These are phyloP conservation scores for Ilyonectria robusta DNA, from an alignment of 2,329 filamentous ascomycete species.

Conservation along the genomic window DNA sequence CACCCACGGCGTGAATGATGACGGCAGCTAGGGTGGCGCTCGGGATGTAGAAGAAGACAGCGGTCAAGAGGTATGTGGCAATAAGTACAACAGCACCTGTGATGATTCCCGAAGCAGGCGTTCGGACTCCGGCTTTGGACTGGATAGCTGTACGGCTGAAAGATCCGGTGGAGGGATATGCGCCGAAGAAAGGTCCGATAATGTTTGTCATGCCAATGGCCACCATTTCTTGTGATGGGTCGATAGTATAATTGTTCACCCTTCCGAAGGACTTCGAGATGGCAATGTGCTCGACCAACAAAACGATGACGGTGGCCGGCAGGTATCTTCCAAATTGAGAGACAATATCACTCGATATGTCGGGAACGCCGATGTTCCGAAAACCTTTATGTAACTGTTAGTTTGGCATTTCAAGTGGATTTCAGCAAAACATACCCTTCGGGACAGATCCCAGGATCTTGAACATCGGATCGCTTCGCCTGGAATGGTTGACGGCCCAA, in stretches of 20 bases:
- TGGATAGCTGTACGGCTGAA: conserved; percentile 98
- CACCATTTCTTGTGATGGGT: conserved; percentile 95
- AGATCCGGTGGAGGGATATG: conserved; percentile 92
- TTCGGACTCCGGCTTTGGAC: conserved; percentile 94
- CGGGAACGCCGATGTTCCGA: conserved; percentile 81
- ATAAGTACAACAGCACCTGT: conserved; percentile 89
- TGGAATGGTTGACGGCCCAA: conserved; percentile 83
- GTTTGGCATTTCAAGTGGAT: neutral
- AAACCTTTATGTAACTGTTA: conserved; percentile 69
- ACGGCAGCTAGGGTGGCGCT: conserved; percentile 85
- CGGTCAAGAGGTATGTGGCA: conserved; percentile 89
- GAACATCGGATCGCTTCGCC: conserved; percentile 75
- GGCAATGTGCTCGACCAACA: conserved; percentile 96
- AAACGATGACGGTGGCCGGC: conserved; percentile 90
- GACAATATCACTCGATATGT: conserved; percentile 76
- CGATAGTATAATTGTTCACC: conserved; percentile 95
- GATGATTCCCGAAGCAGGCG: conserved; percentile 90
- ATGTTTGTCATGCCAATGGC: conserved; percentile 94
- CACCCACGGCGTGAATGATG: conserved; percentile 95
- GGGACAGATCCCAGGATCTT: conserved; percentile 83
- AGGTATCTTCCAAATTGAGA: conserved; percentile 78
- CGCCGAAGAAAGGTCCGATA: conserved; percentile 91
- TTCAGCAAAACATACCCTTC: conserved; percentile 62
- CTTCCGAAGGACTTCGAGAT: conserved; percentile 97
- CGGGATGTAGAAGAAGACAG: conserved; percentile 95